Evolutionary conservation across 164 flowering plant species (phyloP), one percentile per base, ranked within the genome.

Genomic region (Magnolia kwangsiensis): DNA sequence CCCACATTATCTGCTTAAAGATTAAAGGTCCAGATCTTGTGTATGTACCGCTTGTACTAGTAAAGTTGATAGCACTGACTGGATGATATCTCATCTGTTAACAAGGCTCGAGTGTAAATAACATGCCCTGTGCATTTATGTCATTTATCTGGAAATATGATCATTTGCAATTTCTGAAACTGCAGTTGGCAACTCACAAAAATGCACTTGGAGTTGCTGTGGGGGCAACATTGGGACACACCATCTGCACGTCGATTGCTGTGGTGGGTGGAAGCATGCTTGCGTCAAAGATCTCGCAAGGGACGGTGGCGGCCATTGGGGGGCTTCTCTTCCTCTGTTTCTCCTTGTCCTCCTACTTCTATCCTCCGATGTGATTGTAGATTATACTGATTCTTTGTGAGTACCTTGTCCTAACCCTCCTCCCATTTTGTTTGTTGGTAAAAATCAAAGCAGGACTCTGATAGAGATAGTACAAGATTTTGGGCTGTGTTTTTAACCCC

Each of bases 241-340:
- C 97, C 14, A 84, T 96, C 23, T 96, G 99, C 64, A 96, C 99
- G 50, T 96, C 99, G 3, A 8, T 96, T 77, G 99, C 99, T 8
- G 99, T 96, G 76, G 87, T 96, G 8, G 99, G 99, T 72, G 99
- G 99, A 69, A 96, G 99, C 89, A 96, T 96, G 92, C 80, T 96
- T 63, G 99, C 99, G n/a, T 89, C 99, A 18, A 94, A 88, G 86
- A 96, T 96, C 75, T 96, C 99, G 3, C 99, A 96, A 76, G 84
- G 97, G 51, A 89, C 98, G 3, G 99, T 96, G 63, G 99, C 99
- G 1, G 89, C 92, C 8, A 69, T 94, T 13, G 99, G 99, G 3
- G 99, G 99, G 72, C 74, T 96, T 71, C 98, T 96, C 75, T 96
- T 96, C 86, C 90, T 96, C 0, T 80, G 98, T 8, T 96, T 96